Conservation (phyloP, 2,329 filamentous ascomycete genomes). For the Fusarium subtropicale region DNA sequence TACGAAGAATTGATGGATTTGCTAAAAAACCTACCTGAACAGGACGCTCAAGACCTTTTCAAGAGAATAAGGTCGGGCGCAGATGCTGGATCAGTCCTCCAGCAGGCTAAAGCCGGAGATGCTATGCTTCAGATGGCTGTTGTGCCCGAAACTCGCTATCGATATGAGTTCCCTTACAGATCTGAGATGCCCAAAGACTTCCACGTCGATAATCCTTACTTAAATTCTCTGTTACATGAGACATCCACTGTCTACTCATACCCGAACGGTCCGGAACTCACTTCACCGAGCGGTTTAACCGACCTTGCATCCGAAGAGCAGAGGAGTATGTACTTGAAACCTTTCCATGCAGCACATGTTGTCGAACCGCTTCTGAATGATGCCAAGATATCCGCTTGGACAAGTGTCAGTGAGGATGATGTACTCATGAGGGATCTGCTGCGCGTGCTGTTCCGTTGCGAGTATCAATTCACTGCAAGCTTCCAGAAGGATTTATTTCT, state of each 20-base stretch:
- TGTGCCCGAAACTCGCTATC: slow-evolving; percentile 52
- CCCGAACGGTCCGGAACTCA: not conserved
- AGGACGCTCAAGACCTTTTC: slow-evolving; percentile 52
- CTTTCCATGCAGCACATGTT: slow-evolving; percentile 53
- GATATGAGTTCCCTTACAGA: slow-evolving; percentile 55
- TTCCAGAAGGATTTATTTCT: slow-evolving; percentile 57
- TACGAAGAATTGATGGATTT: slow-evolving; percentile 39
- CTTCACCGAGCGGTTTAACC: not conserved
- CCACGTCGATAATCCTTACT: slow-evolving; percentile 44
- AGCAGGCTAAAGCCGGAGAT: slow-evolving; percentile 52
- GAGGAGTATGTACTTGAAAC: slow-evolving; percentile 49
- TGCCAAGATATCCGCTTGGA: slow-evolving; percentile 53
- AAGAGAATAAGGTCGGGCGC: slow-evolving; percentile 52
- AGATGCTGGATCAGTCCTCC: slow-evolving; percentile 49
- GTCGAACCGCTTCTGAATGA: slow-evolving; percentile 50
- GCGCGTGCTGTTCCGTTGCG: slow-evolving; percentile 47
- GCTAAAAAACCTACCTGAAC: slow-evolving; percentile 35
- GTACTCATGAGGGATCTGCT: slow-evolving; percentile 51
- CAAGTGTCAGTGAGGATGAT: slow-evolving; percentile 51
- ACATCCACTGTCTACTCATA: slow-evolving; percentile 22
- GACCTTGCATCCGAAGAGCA: slow-evolving; percentile 21
- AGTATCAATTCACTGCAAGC: slow-evolving; percentile 52
- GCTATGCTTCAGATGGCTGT: slow-evolving; percentile 54
- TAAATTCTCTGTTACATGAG: slow-evolving; percentile 47
- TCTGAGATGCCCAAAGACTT: slow-evolving; percentile 37